Base-by-base conservation (phyloP, 306 rosid species). In the Pueraria montana region DNA sequence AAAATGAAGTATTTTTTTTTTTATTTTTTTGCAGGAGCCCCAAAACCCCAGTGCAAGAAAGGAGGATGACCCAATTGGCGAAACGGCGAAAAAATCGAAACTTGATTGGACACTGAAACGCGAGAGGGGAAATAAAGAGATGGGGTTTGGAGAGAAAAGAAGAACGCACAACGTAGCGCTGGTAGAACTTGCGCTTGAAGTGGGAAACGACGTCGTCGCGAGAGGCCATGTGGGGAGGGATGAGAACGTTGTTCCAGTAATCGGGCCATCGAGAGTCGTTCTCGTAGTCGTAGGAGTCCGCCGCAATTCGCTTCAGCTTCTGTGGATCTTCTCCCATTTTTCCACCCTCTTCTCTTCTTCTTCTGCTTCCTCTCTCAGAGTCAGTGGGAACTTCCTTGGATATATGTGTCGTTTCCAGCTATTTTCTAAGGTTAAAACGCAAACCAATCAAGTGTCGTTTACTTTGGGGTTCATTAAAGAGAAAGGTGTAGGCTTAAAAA, bases 151-250 rank as follows among this genome's bases (percentile, higher is more conserved):
- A 2, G 24, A 8, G 9, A 13, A 13, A 1, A 43, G 34, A 32
- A 42, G 2, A 8, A 65, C 80, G 24, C 26, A 84, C 87, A 42
- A 84, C 17, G 86, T 46, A 88, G 74, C 97, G 97, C 84, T 94
- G 92, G 81, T 92, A 96, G 89, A 96, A 96, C 89, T 96, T 96
- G 89, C 89, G 97, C 84, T 94, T 94, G 92, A 73, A 96, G 87
- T 96, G 98, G 4, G 80, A 78, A 40, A 92, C 80, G 40, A 96
- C 97, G 53, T 92, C 99, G 69, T 81, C 23, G 65, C 93, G 91
- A 4, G 97, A 88, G 42, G 97, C 72, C 92, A 91, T 83, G 61
- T 86, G 83, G 11, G 97, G 95, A 84, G 99, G 99, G 74, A 96
- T 90, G 89, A 96, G 97, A 79, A 96, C 84, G 84, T 96, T 96